Percentiles rank a stretch among this genome's conserved stretches.
These are phyloP conservation scores for Mollisia scopiformis DNA, from an alignment of 2,329 filamentous ascomycete species.

Conservation along the genomic window DNA sequence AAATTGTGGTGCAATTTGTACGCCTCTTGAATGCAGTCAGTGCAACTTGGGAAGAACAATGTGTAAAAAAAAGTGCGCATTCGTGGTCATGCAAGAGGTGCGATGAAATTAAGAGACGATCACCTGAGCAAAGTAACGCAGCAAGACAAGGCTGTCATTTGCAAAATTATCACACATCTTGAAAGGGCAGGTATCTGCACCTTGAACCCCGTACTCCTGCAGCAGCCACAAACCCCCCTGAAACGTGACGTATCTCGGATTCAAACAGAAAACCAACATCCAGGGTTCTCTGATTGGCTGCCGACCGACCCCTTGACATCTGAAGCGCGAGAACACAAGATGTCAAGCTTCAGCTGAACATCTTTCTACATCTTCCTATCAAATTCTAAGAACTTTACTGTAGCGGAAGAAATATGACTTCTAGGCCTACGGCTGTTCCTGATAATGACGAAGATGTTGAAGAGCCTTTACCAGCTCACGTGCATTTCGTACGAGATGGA, in stretches of 20 bases:
- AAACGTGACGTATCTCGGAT: not conserved
- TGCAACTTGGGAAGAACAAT: no score
- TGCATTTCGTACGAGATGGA: not conserved
- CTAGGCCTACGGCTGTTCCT: not conserved
- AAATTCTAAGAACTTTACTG: no score
- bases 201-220: not conserved
- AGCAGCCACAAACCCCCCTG: not conserved
- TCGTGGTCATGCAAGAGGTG: no score
- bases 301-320: not conserved
- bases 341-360: not conserved
- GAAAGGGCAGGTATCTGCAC: no score
- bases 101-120: no score
- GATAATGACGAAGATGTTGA: constrained; percentile 14
- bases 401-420: not conserved
- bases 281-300: not conserved
- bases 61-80: no score
- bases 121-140: no score
- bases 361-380: not conserved
- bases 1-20: no score
- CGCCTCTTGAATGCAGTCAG: no score
- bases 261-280: not conserved
- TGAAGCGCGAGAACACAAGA: not conserved
- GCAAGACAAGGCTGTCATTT: no score
- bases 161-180: no score
- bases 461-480: constrained; percentile 1